These are phyloP conservation scores for Termitomyces sp. DNA, from an alignment of 768 basidiomycete species.

Conservation along the genomic window DNA sequence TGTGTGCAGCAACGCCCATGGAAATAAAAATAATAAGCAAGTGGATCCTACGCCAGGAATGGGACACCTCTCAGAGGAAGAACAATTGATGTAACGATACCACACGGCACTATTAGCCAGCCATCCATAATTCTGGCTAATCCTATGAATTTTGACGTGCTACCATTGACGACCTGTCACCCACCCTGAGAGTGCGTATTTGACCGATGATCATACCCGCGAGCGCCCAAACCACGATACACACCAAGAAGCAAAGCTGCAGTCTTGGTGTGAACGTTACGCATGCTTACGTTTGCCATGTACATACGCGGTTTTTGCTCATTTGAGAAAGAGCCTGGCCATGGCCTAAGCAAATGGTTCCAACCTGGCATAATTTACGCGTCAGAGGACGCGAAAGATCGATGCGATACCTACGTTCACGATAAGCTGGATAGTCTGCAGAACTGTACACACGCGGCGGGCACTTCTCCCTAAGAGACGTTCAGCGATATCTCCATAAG, in stretches of 20 bases:
- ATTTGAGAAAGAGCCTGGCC: slow-evolving; percentile 52
- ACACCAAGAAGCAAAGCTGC: slow-evolving; percentile 51
- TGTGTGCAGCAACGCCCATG: slow-evolving; percentile 56
- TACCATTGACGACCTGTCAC: background rate
- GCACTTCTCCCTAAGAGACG: slow-evolving; percentile 47
- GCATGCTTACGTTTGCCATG: slow-evolving; percentile 30
- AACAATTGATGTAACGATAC: slow-evolving; percentile 11
- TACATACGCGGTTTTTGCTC: slow-evolving; percentile 33
- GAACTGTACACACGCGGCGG: slow-evolving; percentile 37
- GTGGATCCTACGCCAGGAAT: slow-evolving; percentile 38
- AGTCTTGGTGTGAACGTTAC: slow-evolving; percentile 14
- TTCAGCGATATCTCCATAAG: slow-evolving; percentile 52
- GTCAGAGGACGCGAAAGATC: background rate
- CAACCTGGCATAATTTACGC: slow-evolving; percentile 22
- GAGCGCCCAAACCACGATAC: slow-evolving; percentile 54
- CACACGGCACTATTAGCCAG: slow-evolving; percentile 45
- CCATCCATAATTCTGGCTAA: slow-evolving; percentile 16
- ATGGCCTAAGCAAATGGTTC: slow-evolving; percentile 34
- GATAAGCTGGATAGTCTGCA: slow-evolving; percentile 53
- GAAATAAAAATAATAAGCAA: slow-evolving; percentile 48
- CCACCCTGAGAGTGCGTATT: slow-evolving; percentile 45
- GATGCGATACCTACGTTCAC: slow-evolving; percentile 38
- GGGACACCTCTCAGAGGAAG: background rate
- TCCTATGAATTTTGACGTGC: background rate
- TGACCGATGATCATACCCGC: slow-evolving; percentile 53